Evolutionary conservation across 805 yeast genomes (phyloP), one percentile per base, ranked within the genome.

Genomic region (Candida peoriensis): DNA sequence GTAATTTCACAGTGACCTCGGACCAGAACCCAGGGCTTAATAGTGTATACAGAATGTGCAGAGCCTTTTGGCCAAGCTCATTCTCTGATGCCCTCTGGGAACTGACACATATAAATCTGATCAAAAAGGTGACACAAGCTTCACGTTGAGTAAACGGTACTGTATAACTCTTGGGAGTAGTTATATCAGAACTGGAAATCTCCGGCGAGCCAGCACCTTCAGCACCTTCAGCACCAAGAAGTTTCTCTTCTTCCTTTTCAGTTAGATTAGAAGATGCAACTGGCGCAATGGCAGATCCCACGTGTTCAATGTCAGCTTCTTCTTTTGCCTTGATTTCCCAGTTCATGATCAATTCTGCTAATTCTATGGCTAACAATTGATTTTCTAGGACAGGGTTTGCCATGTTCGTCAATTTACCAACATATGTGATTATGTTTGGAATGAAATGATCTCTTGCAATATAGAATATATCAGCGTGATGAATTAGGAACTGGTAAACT

Each of bases 361-460:
- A 61, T 44, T 90, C 97, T 39, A 90, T 83, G 0, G 96, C 96
- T 41, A 90, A 61, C 0, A 76, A 68, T 54, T 88, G 97, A 47
- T 82, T 85, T 42, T 90, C 96, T 16, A 77, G 54, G 1, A 86
- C 79, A 4, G 93, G 78, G 47, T 81, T 84, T 5, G 88, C 78
- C 49, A 79, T 64, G 32, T 86, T 76, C 0, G 94, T 83, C 34
- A 93, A 64, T 51, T 88, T 87, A 12, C 95, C 95, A 88, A 93
- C 84, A 1, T 95, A 95, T 4, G 89, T 76, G 34, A 93, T 84
- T 37, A 90, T 84, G 46, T 83, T 85, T 3, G 95, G 82, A 39
- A 88, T 77, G 50, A 90, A 93, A 37, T 87, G 86, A 46, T 87
- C 96, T 37, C 97, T 70, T 12, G 90, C 89, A 34, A 77, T 78